Base-by-base conservation (phyloP, 2,329 filamentous ascomycete genomes). In the Claviceps sp. region DNA sequence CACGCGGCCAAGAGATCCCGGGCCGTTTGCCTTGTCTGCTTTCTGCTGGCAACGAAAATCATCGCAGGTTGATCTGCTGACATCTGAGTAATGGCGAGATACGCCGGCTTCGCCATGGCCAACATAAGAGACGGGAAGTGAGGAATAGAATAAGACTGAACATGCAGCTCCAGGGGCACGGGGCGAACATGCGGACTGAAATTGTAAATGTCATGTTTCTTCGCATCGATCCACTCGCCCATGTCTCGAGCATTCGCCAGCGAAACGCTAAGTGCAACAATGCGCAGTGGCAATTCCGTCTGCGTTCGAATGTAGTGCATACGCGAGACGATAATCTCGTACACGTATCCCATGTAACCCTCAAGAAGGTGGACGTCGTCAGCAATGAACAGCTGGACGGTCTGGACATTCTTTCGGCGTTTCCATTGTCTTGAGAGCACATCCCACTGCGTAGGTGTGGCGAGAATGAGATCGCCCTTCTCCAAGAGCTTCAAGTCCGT, bases 41-140 rank as follows among this genome's bases (percentile, higher is more conserved):
- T 98, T 57, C 94, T 81, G 64, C 80, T 95, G 0, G 93, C 89
- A 38, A 97, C 88, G 60, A 97, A 98, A 8, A 96, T 75, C 61
- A 98, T 81, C 1, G 89, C 85, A 30, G 91, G 90, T 70, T 95
- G 93, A 57, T 94, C 84, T 0, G 88, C 74, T 6, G 93, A 94
- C 65, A 95, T 80, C 61, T 95, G 89, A 2, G 89, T 80, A 58
- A 98, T 87, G 2, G 91, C 87, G 55, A 88, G 75, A 66, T 96
- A 97, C 1, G 89, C 85, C 19, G 94, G 94, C 67, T 94, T 91
- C 16, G 90, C 89, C 93, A 98, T 98, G 14, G 93, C 90, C 59
- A 98, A 79, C 93, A 98, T 98, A 42, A 98, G 77, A 11, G 93
- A 97, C 4, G 93, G 94, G 72, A 95, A 96, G 65, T 98, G 94